A percentile compares a stretch with the other conserved stretches of the same genome.
Evolutionary conservation across 768 basidiomycete genomes (phyloP).

Genomic region (Panaeolus cyanescens): DNA sequence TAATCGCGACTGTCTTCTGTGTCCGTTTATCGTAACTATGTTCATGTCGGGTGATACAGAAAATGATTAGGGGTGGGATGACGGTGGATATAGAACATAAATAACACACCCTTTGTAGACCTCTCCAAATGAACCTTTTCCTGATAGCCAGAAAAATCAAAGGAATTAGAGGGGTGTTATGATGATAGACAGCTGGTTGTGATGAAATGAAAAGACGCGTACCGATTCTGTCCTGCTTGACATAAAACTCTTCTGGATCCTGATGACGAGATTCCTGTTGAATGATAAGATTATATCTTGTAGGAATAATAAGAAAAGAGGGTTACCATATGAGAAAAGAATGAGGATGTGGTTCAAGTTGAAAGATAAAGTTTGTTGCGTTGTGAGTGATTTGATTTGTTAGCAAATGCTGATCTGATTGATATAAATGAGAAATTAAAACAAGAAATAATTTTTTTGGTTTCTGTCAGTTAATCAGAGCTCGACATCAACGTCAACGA

Average conservation of each 20-base stretch:
- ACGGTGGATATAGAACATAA: slow-evolving; percentile 1
- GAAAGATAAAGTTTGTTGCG: neutral
- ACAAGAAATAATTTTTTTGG: neutral
- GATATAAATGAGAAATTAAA: neutral
- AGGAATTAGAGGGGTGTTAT: neutral
- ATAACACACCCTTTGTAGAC: slow-evolving; percentile 91
- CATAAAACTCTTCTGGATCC: slow-evolving; percentile 97
- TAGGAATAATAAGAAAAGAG: slow-evolving; percentile 5
- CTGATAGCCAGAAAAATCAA: slow-evolving; percentile 38
- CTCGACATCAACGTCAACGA: neutral
- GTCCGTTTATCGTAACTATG: slow-evolving; percentile 91
- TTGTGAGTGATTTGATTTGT: neutral
- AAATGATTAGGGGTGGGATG: slow-evolving; percentile 15
- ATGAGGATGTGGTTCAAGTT: slow-evolving; percentile 1
- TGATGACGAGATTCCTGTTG: slow-evolving; percentile 65
- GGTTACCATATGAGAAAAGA: slow-evolving; percentile 26
- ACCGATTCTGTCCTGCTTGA: slow-evolving; percentile 98
- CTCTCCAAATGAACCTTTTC: slow-evolving; percentile 98
- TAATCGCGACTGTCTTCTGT: slow-evolving; percentile 97
- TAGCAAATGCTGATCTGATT: neutral
- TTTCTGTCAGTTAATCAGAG: neutral
- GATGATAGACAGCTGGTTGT: slow-evolving; percentile 5
- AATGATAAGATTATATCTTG: slow-evolving; percentile 25
- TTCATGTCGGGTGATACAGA: slow-evolving; percentile 8
- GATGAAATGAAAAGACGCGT: slow-evolving; percentile 11